Percentiles rank a stretch among this genome's conserved stretches.
Evolutionary conservation across 176 grass and related monocot species (phyloP).

Genomic region (Ananas comosus): DNA sequence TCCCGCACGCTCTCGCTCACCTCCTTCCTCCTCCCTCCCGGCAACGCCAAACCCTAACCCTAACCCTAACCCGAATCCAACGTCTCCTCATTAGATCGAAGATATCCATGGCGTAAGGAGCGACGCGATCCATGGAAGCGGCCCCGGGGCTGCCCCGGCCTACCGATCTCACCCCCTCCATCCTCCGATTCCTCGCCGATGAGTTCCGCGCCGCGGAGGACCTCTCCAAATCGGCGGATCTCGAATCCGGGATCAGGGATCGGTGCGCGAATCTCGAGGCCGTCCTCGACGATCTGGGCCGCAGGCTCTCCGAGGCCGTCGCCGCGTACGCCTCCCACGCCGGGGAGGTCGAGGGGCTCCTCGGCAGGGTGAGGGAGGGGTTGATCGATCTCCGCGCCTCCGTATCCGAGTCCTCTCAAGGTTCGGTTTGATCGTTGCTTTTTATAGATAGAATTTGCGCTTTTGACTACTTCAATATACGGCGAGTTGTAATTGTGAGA

Average conservation of each 20-base stretch:
- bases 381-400: constrained; percentile 33
- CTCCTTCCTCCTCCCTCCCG: constrained; percentile 16
- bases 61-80: constrained; percentile 13
- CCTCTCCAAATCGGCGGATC: constrained; percentile 38
- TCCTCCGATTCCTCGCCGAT: constrained; percentile 40
- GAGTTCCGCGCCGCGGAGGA: constrained; percentile 41
- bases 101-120: not conserved
- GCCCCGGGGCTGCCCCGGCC: constrained; percentile 10
- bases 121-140: constrained; percentile 14
- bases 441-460: not conserved
- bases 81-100: not conserved
- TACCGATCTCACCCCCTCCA: constrained; percentile 14
- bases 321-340: constrained; percentile 29
- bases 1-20: not conserved
- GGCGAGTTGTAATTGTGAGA: not conserved
- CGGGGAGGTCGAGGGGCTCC: constrained; percentile 21
- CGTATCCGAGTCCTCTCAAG: constrained; percentile 10
- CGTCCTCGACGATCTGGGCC: constrained; percentile 28
- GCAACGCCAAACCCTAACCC: constrained; percentile 16
- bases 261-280: constrained; percentile 62
- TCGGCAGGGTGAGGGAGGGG: constrained; percentile 31
- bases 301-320: constrained; percentile 19
- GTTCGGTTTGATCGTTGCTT: constrained; percentile 21
- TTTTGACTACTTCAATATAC: not conserved
- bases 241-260: constrained; percentile 47